Conservation (phyloP, 2,329 filamentous ascomycete species). For the Colletotrichum sidae region DNA sequence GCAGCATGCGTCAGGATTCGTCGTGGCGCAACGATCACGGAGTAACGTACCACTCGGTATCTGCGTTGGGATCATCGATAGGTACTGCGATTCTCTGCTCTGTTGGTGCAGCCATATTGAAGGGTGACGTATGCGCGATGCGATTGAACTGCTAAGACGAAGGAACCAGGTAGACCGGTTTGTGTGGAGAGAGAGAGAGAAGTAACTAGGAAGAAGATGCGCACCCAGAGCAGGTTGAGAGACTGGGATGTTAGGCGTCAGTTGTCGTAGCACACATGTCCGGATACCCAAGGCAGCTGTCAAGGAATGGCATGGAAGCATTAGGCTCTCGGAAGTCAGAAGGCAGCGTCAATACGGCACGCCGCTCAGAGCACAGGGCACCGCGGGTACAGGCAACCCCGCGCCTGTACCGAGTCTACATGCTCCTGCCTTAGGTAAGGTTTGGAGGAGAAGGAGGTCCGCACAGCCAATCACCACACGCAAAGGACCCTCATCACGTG, state of each 20-base stretch:
- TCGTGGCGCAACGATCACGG: conserved; percentile 39
- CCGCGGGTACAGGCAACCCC: conserved; percentile 6
- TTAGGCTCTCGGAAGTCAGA: background rate
- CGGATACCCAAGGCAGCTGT: conserved; percentile 6
- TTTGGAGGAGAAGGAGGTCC: background rate
- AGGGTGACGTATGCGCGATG: background rate
- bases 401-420: conserved; percentile 18
- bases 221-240: no score
- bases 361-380: no score
- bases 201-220: no score
- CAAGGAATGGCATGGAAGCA: conserved; percentile 16
- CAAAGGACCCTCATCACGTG: conserved; percentile 48
- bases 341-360: no score
- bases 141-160: background rate
- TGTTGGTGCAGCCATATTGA: conserved; percentile 68
- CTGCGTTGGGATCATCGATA: conserved; percentile 93
- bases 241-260: conserved; percentile 10
- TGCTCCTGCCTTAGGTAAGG: conserved; percentile 8
- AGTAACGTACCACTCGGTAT: conserved; percentile 88
- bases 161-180: background rate
- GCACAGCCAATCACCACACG: conserved; percentile 6
- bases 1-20: conserved; percentile 29
- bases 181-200: background rate
- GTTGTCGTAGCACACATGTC: conserved; percentile 11
- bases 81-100: conserved; percentile 81